phyloP scores from a whole-genome alignment of 768 basidiomycete species.

The Lactarius sp. region DNA sequence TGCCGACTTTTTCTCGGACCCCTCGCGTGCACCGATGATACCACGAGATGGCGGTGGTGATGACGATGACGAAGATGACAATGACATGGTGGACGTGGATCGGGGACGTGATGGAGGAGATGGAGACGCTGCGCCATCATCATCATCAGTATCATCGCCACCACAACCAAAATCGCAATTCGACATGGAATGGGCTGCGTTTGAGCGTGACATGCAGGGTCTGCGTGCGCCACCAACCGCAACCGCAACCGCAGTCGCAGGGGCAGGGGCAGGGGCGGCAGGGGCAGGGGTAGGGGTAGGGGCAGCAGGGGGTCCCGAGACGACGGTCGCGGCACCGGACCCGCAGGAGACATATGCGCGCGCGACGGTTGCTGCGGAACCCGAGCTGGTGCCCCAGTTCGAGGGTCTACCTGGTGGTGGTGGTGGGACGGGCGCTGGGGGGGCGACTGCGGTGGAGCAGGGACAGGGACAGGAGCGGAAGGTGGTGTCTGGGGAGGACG shows the following conservation, averaged over 20 bases:
- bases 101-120: too few relatives aligned
- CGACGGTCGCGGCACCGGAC: background rate
- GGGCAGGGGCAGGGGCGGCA: too few relatives aligned
- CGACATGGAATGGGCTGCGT: constrained; percentile 70
- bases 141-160: constrained; percentile 27
- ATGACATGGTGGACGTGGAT: constrained; percentile 15
- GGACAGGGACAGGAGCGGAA: constrained; percentile 27
- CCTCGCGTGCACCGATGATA: constrained; percentile 45
- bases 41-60: constrained; percentile 35
- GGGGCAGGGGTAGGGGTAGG: too few relatives aligned
- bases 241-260: too few relatives aligned
- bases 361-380: constrained; percentile 69
- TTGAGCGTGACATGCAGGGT: constrained; percentile 51
- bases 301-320: background rate
- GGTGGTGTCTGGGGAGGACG: constrained; percentile 41
- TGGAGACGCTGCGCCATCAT: constrained; percentile 22
- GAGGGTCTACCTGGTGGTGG: constrained; percentile 43
- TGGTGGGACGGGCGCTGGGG: constrained; percentile 29
- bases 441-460: constrained; percentile 16
- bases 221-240: background rate
- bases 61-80: constrained; percentile 31
- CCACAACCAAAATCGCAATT: constrained; percentile 35
- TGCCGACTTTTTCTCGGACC: constrained; percentile 77
- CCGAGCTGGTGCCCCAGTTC: constrained; percentile 45
- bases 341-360: constrained; percentile 52